These are phyloP conservation scores for Aspergillus ostianus DNA, from an alignment of 495 filamentous ascomycete species.

Conservation along the genomic window DNA sequence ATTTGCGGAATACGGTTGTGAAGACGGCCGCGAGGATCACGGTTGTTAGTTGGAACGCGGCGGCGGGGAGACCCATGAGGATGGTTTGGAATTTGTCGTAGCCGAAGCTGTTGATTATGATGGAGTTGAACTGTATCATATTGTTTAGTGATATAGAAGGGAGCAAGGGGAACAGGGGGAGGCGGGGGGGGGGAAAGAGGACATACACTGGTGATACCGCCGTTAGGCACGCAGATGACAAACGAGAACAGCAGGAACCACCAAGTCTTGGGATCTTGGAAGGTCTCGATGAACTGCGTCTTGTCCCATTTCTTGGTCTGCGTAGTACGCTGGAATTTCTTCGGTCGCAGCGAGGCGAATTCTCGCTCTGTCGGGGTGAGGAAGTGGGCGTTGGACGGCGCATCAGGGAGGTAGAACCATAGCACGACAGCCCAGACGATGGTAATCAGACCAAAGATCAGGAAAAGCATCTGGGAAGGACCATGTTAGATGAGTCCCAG, in stretches of 20 bases:
- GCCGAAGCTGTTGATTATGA: constrained; percentile 34
- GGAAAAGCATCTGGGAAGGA: constrained; percentile 28
- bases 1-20: constrained; percentile 16
- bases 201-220: constrained; percentile 25
- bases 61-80: constrained; percentile 21
- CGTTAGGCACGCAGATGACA: constrained; percentile 22
- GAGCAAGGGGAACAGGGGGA: neutral
- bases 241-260: constrained; percentile 22
- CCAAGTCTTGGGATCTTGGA: constrained; percentile 39
- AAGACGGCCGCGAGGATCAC: constrained; percentile 14
- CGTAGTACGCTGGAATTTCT: constrained; percentile 50
- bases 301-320: constrained; percentile 51
- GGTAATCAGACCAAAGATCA: constrained; percentile 38
- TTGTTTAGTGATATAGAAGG: neutral
- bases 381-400: constrained; percentile 41
- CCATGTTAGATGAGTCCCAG: neutral
- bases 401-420: constrained; percentile 47
- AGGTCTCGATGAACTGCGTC: constrained; percentile 45
- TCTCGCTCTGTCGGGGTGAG: constrained; percentile 39
- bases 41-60: constrained; percentile 13
- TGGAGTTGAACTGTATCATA: constrained; percentile 23
- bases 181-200: neutral
- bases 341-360: constrained; percentile 48
- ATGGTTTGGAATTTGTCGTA: constrained; percentile 25
- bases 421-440: constrained; percentile 34